Conservation (phyloP, 768 basidiomycete genomes). For the Boletus eberwhitei region DNA sequence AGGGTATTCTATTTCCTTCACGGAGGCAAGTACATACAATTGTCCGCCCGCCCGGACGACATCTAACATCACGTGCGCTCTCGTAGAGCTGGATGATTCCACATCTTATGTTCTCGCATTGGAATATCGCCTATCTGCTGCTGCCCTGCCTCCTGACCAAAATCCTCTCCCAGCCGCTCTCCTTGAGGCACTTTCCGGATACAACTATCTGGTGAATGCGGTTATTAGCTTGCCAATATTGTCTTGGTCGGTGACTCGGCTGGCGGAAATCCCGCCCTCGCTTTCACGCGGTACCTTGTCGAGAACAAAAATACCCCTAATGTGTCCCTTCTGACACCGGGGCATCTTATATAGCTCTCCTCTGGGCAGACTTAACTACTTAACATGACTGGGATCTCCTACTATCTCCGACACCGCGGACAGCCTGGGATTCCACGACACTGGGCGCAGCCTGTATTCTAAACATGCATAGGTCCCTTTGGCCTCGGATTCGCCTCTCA, state of each 20-base stretch:
- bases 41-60: constrained; percentile 60
- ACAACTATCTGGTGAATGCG: constrained; percentile 61
- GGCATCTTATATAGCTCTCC: constrained; percentile 50
- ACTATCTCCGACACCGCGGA: constrained; percentile 35
- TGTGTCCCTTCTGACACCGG: constrained; percentile 39
- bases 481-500: constrained; percentile 42
- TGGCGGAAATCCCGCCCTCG: constrained; percentile 68
- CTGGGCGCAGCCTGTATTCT: constrained; percentile 28
- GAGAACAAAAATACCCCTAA: constrained; percentile 38
- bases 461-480: constrained; percentile 44
- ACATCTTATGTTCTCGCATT: constrained; percentile 54
- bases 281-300: constrained; percentile 58
- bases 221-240: constrained; percentile 58
- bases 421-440: constrained; percentile 12
- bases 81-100: constrained; percentile 43
- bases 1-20: constrained; percentile 62
- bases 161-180: constrained; percentile 75
- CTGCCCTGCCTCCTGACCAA: constrained; percentile 37
- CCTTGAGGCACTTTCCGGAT: constrained; percentile 71
- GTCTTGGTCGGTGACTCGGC: constrained; percentile 74
- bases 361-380: constrained; percentile 51
- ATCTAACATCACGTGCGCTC: constrained; percentile 42
- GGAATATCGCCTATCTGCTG: constrained; percentile 68
- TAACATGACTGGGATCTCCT: constrained; percentile 42
- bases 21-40: constrained; percentile 54